Base-by-base conservation (phyloP, 2,329 filamentous ascomycete genomes). In the Dactylonectria estremocensis region DNA sequence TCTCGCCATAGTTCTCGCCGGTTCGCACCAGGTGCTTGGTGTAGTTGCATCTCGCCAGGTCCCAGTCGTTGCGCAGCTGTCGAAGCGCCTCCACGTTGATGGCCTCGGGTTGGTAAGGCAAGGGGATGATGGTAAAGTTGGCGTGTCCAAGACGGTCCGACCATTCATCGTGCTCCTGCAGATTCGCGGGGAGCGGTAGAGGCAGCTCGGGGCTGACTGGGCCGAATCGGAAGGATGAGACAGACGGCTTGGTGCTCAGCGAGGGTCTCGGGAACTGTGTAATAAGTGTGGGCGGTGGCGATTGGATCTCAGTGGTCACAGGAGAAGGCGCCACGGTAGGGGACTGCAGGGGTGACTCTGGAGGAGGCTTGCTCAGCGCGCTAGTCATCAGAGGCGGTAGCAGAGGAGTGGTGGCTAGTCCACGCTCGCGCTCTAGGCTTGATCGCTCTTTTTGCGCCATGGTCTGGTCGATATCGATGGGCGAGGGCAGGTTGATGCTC, bases 1-100 rank as follows among this genome's bases (percentile, higher is more conserved):
- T 97, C 37, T 91, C 87, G 16, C 95, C 95, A 74, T 97, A 97
- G 81, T 98, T 94, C 80, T 97, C 95, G 63, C 93, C 92, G 0
- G 93, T 96, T 65, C 94, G 92, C 11, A 94, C 92, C 20, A 97
- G 89, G 76, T 97, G 95, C 80, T 95, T 95, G 72, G 93, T 93
- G 82, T 95, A 98, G 79, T 97, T 96, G 79, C 89, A 89, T 56
- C 94, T 89, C 31, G 95, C 95, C 37, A 89, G 83, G 74, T 95
- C 92, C 95, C 95, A 97, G 76, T 97, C 92, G 7, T 89, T 86
- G 58, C 92, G 90, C 57, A 97, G 86, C 76, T 90, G 87, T 37
- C 87, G 87, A 28, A 89, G 80, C 1, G 84, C 79, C 5, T 88
- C 85, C 10, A 91, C 77, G 71, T 92, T 90, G 69, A 89, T 89